These are phyloP conservation scores for Talinum fruticosum DNA, from an alignment of 148 eudicot genomes.

Conservation along the genomic window DNA sequence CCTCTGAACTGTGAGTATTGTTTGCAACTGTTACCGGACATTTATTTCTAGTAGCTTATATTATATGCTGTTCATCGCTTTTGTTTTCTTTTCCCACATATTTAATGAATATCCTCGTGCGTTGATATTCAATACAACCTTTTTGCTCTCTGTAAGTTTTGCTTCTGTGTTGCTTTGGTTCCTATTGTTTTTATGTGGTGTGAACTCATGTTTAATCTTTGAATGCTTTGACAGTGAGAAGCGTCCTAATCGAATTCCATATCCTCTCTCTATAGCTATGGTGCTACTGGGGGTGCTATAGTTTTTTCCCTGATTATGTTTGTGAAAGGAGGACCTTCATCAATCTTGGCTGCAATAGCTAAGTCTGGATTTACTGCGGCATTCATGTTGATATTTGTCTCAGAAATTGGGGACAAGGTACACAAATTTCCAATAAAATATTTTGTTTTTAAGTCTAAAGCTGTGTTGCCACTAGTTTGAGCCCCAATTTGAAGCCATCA, in stretches of 20 bases:
- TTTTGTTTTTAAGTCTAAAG: neutral
- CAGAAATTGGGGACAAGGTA: constrained; percentile 99
- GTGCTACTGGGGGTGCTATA: constrained; percentile 53
- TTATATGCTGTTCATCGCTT: neutral
- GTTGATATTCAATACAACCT: neutral
- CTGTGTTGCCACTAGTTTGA: neutral
- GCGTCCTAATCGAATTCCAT: constrained; percentile 59
- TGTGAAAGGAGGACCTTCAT: constrained; percentile 53
- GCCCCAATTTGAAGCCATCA: neutral
- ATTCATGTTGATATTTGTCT: constrained; percentile 79
- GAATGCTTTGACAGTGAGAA: constrained; percentile 51
- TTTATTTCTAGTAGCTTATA: constrained; percentile 1
- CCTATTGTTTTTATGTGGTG: constrained; percentile 14
- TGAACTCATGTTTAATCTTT: constrained; percentile 25
- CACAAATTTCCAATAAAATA: constrained; percentile 8
- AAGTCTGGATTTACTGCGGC: constrained; percentile 98
- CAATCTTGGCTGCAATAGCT: constrained; percentile 63
- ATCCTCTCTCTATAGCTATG: constrained; percentile 62
- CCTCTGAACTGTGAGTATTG: constrained; percentile 58
- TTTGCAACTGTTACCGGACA: neutral
- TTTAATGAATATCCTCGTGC: neutral
- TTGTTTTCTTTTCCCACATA: neutral
- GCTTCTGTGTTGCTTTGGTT: constrained; percentile 17
- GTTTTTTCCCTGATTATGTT: constrained; percentile 53
- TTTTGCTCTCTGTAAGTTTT: neutral